Evolutionary conservation across 2,329 filamentous ascomycete genomes (phyloP), one percentile per base, ranked within the genome.

Genomic region (Pseudogymnoascus sp.): DNA sequence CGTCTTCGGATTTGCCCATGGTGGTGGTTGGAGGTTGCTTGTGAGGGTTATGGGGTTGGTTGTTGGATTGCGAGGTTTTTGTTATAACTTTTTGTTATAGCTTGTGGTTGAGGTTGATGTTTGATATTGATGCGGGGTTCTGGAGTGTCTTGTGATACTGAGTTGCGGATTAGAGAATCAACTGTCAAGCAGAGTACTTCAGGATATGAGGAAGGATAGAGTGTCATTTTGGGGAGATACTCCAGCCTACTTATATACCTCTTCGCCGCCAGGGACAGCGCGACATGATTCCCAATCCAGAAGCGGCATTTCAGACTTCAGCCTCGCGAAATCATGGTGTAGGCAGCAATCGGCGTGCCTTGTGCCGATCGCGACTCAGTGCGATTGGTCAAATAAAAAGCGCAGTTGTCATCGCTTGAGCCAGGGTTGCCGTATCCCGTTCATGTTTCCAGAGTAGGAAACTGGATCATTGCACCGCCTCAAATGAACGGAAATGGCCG

Each of bases 1-100:
- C 51, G n/a, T 57, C 51, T 13, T 57, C 51, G 39, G 19, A 48
- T 31, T 6, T 25, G 16, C 10, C 14, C 60, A 54, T 31, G 75
- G 79, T 71, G 36, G 36, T 11, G n/a, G 16, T 25, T 61, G 60
- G 34, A 6, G 13, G 19, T n/a, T 25, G 21, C 19, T 4, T 3
- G 37, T 8, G 36, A 36, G 4, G 16, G 54, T 19, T 60, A 28
- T 7, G 16, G 21, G 6, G 25, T 28, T n/a, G 25, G 8, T 6
- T 19, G 10, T 4, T 34, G 28, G 25, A 1, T 34, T 57, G 28
- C 7, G 51, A 19, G 28, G 51, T 13, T 34, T 34, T 34, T 34
- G 25, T 34, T 57, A 21, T 57, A 57, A 57, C 51, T 57, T 34
- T 54, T 34, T 34, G 51, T 57, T 57, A 34, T 57, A 57, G 34